Percentiles rank a stretch among this genome's conserved stretches.
Conservation (phyloP, 768 basidiomycete genomes). For the Pleurotus salmoneostramineus region DNA sequence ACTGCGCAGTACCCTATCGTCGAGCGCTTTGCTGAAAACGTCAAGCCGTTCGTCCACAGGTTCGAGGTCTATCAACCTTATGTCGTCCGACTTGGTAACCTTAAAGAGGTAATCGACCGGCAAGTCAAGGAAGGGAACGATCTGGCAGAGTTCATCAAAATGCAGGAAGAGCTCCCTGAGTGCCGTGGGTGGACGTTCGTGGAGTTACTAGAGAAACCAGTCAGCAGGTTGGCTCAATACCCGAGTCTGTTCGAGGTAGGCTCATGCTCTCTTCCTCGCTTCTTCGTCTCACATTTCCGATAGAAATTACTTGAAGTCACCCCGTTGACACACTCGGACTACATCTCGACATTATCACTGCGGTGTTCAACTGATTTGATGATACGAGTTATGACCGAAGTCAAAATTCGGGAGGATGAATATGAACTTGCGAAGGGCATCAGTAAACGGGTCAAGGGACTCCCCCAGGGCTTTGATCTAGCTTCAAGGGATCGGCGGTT, state of each 20-base stretch:
- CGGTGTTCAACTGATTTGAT: constrained; percentile 65
- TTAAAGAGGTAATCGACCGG: constrained; percentile 47
- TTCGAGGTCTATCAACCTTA: constrained; percentile 89
- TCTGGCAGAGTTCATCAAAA: constrained; percentile 80
- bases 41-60: constrained; percentile 58
- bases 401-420: constrained; percentile 83
- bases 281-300: constrained; percentile 6
- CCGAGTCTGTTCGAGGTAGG: constrained; percentile 72
- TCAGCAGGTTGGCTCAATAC: constrained; percentile 68
- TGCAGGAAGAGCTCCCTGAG: constrained; percentile 54
- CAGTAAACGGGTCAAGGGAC: constrained; percentile 52
- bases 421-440: constrained; percentile 71
- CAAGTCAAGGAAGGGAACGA: constrained; percentile 49
- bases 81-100: constrained; percentile 64
- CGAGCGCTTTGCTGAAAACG: constrained; percentile 49
- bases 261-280: neutral
- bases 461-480: constrained; percentile 49
- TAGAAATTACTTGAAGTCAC: constrained; percentile 73
- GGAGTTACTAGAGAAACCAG: constrained; percentile 70
- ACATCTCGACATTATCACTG: constrained; percentile 62
- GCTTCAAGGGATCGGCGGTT: constrained; percentile 73
- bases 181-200: constrained; percentile 63
- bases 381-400: constrained; percentile 78
- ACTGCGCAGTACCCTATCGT: constrained; percentile 40
- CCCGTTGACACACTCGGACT: constrained; percentile 65